Base-by-base conservation (phyloP, 1,284 basidiomycete genomes). In the Naganishia cerealis region DNA sequence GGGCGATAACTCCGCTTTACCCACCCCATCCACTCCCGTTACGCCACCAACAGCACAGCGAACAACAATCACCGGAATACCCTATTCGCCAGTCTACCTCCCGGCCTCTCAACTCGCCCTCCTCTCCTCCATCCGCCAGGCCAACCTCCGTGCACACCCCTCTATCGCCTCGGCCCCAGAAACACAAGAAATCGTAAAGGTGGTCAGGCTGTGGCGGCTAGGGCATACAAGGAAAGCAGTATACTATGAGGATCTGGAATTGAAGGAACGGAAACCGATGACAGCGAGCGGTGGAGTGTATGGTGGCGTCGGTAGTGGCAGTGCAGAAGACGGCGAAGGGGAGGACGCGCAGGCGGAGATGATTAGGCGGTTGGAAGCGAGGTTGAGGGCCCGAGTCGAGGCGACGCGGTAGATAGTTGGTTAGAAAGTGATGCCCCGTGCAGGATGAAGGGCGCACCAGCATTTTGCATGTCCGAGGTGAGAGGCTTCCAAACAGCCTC, bases 141-240 rank as follows among this genome's bases (percentile, higher is more conserved):
- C 50, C 48, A 26, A 65, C 42, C 56, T 69, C n/a, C 67, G 67
- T 0, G 33, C 55, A 40, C 36, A 57, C 36, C 55, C 65, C 24
- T 24, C 39, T 16, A n/a, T 29, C 26, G 55, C 26, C 5, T 40
- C 24, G 10, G 15, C 29, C 2, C 62, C 55, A 6, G 67, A 69
- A 21, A 42, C 66, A 12, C 39, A 9, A 15, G 56, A 66, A n/a
- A 57, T 65, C 21, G 36, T 69, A 6, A 63, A 43, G 3, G 56
- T 42, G 24, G 56, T 69, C 46, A 57, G 46, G 29, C 57, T 69
- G 21, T 69, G 67, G 67, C 62, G 67, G 21, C 42, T 65, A 26
- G 67, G 62, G 9, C 67, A 69, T 55, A 69, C 67, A 26, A 42
- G 63, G 16, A 69, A 69, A 53, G 67, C 67, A 3, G 67, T 69